phyloP scores from a whole-genome alignment of 345 rosid genomes.

The Corymbia maculata region DNA sequence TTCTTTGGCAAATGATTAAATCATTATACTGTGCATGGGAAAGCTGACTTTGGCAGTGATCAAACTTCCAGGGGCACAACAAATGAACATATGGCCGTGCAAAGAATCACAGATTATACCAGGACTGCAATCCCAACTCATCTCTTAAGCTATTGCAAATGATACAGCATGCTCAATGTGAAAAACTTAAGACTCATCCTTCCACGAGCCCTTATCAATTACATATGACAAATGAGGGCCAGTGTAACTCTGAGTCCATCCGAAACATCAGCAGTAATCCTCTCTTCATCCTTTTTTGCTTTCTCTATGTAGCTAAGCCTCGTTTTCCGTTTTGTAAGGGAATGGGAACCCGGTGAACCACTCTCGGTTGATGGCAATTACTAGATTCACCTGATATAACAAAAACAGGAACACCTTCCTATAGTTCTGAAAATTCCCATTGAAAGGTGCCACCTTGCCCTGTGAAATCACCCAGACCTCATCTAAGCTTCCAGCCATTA shows the following conservation, averaged over 20 bases:
- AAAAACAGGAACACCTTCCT: fast-evolving
- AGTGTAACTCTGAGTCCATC: background rate
- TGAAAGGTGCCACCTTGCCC: background rate
- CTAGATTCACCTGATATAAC: background rate
- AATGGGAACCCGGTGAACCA: background rate
- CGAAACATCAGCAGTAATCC: too few species aligned
- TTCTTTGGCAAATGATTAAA: background rate
- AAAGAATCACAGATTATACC: background rate
- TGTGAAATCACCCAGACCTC: too few species aligned
- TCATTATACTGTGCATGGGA: background rate
- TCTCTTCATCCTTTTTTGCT: background rate
- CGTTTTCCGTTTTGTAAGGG: background rate
- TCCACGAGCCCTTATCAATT: background rate
- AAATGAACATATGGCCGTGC: background rate
- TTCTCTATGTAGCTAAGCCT: background rate
- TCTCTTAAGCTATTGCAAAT: background rate
- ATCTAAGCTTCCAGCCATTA: background rate
- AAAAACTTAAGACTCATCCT: too few species aligned
- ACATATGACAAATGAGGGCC: background rate
- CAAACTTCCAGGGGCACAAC: background rate
- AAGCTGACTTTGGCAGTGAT: fast-evolving
- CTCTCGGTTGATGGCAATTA: background rate
- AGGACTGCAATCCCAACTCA: background rate
- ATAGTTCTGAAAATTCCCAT: background rate
- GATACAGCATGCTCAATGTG: background rate